Evolutionary conservation across 2,329 filamentous ascomycete species (phyloP).

Genomic region (Apiospora marii): DNA sequence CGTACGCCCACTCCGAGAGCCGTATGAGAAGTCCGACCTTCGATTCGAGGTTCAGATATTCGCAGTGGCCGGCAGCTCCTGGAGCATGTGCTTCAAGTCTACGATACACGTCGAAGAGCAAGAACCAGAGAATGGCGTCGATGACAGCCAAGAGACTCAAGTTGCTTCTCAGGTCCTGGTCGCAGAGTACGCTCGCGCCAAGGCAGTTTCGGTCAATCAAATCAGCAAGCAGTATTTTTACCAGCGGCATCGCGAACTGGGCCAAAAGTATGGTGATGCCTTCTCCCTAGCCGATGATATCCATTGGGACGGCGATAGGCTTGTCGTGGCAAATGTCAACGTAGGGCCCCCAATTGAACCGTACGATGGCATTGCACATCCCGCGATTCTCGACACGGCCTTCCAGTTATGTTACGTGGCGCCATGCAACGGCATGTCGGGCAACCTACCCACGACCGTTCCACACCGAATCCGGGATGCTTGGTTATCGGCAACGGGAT

Average conservation of each 20-base stretch:
- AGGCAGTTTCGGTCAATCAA: constrained; percentile 28
- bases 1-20: constrained; percentile 34
- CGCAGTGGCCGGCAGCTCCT: not conserved
- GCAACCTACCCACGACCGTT: constrained; percentile 31
- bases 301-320: constrained; percentile 33
- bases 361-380: constrained; percentile 11
- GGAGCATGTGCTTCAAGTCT: not conserved
- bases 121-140: constrained; percentile 25
- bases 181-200: constrained; percentile 26
- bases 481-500: constrained; percentile 39
- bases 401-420: constrained; percentile 25
- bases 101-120: constrained; percentile 29
- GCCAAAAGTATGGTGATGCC: constrained; percentile 34
- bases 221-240: constrained; percentile 35
- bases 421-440: constrained; percentile 23
- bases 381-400: constrained; percentile 1
- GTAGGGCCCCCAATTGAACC: constrained; percentile 22
- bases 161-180: not conserved
- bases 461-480: constrained; percentile 35
- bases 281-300: constrained; percentile 35
- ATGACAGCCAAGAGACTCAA: constrained; percentile 1
- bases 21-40: not conserved
- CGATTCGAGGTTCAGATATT: not conserved
- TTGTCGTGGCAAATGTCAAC: constrained; percentile 30
- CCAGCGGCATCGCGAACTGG: constrained; percentile 30